These are phyloP conservation scores for Microcos paniculata DNA, from an alignment of 345 rosid genomes.

Conservation along the genomic window DNA sequence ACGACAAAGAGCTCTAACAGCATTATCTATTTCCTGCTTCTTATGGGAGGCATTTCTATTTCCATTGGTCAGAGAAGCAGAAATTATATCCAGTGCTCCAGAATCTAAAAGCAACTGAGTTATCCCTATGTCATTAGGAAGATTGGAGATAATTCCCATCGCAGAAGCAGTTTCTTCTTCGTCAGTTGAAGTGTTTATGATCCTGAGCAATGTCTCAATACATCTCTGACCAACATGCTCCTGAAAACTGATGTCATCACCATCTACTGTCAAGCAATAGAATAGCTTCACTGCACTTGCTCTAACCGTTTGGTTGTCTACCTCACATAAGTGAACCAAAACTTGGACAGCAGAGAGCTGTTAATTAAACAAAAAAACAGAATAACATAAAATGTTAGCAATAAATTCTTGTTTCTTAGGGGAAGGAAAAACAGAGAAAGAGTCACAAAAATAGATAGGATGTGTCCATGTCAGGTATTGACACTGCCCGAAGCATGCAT, in stretches of 20 bases:
- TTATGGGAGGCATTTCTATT: slow-evolving; percentile 14
- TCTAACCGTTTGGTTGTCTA: slow-evolving; percentile 13
- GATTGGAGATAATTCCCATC: slow-evolving; percentile 27
- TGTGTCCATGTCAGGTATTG: background rate
- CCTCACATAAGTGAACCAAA: slow-evolving; percentile 30
- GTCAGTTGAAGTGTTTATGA: slow-evolving; percentile 19
- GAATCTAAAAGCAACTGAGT: slow-evolving; percentile 29
- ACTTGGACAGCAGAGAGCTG: slow-evolving; percentile 35
- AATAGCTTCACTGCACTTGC: slow-evolving; percentile 29
- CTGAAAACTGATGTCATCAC: slow-evolving; percentile 20
- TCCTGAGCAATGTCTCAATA: slow-evolving; percentile 22
- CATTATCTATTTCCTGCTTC: slow-evolving; percentile 19
- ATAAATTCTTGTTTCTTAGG: background rate
- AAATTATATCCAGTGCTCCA: slow-evolving; percentile 24
- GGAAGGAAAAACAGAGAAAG: background rate
- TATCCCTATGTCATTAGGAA: slow-evolving; percentile 20
- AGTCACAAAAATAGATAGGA: background rate
- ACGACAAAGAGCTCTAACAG: slow-evolving; percentile 29
- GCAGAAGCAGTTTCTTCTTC: slow-evolving; percentile 22
- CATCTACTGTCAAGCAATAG: slow-evolving; percentile 28
- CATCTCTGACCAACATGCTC: slow-evolving; percentile 30
- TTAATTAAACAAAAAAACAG: background rate
- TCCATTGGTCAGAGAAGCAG: slow-evolving; percentile 6
- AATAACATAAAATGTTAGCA: background rate
- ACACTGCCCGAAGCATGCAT: slow-evolving; percentile 6